These are phyloP conservation scores for Cardamine resedifolia DNA, from an alignment of 345 rosid species.

Conservation along the genomic window DNA sequence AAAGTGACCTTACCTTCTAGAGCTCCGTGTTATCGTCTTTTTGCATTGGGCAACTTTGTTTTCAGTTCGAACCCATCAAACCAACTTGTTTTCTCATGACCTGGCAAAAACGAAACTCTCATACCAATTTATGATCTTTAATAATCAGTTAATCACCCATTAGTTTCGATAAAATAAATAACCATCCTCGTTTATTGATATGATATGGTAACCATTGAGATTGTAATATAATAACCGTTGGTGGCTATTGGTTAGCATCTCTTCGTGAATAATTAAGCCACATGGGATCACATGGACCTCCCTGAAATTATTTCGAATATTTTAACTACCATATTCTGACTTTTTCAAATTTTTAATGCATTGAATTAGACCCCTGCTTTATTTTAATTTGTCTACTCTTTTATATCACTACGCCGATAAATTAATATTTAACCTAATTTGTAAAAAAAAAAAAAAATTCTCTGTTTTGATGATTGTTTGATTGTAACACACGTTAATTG, in stretches of 20 bases:
- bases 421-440: background rate
- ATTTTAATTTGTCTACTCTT: background rate
- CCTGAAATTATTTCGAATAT: background rate
- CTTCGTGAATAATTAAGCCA: slow-evolving; percentile 10
- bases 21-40: background rate
- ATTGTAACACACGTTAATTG: too few relatives aligned
- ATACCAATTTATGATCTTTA: background rate
- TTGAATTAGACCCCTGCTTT: background rate
- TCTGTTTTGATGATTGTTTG: too few relatives aligned
- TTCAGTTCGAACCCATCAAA: background rate
- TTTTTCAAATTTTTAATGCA: background rate
- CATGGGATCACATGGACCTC: slow-evolving; percentile 31
- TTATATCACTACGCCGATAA: background rate
- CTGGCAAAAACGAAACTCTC: background rate
- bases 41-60: background rate
- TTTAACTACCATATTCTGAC: slow-evolving; percentile 16
- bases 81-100: too few relatives aligned
- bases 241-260: slow-evolving; percentile 27
- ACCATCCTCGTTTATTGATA: background rate
- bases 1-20: too few relatives aligned
- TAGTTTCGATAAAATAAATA: background rate
- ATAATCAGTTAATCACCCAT: background rate
- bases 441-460: too few relatives aligned
- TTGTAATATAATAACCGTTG: background rate
- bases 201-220: too few relatives aligned